Conservation (phyloP, 495 filamentous ascomycete genomes). For the Xylaria curta region DNA sequence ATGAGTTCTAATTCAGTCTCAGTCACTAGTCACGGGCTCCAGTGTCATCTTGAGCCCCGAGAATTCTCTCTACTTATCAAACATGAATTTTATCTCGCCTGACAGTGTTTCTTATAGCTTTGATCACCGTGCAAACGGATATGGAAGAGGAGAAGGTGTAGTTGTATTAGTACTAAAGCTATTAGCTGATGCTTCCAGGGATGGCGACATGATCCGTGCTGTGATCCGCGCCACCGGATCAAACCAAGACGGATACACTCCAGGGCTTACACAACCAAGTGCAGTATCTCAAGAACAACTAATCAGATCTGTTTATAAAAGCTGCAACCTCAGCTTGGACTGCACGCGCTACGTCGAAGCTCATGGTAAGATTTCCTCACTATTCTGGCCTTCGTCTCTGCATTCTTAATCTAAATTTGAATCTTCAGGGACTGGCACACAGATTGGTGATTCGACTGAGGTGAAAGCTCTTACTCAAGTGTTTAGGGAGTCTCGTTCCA, state of each 20-base stretch:
- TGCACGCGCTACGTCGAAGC: slow-evolving; percentile 48
- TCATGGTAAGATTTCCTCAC: slow-evolving; percentile 33
- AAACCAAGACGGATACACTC: slow-evolving; percentile 60
- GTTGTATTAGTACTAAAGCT: slow-evolving; percentile 60
- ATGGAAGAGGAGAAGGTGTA: slow-evolving; percentile 65
- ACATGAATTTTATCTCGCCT: slow-evolving; percentile 44
- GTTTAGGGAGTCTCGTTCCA: not conserved
- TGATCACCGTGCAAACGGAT: slow-evolving; percentile 65
- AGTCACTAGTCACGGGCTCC: too few relatives aligned
- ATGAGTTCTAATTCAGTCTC: slow-evolving; percentile 29
- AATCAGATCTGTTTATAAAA: slow-evolving; percentile 54
- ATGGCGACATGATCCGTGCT: slow-evolving; percentile 60
- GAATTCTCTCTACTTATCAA: slow-evolving; percentile 34
- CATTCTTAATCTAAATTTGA: too few relatives aligned
- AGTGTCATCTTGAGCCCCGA: slow-evolving; percentile 39
- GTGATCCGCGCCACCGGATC: slow-evolving; percentile 59
- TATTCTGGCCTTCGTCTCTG: too few relatives aligned
- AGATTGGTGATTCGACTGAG: not conserved
- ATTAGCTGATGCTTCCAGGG: slow-evolving; percentile 52
- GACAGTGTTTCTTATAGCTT: slow-evolving; percentile 60
- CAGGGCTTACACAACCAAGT: slow-evolving; percentile 60
- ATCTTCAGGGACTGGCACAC: not conserved
- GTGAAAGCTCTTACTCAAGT: not conserved
- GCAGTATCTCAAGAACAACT: slow-evolving; percentile 54
- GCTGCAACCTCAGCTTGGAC: slow-evolving; percentile 37